Base-by-base conservation (phyloP, 2,329 filamentous ascomycete genomes). In the Arthrobotrys megalospora region DNA sequence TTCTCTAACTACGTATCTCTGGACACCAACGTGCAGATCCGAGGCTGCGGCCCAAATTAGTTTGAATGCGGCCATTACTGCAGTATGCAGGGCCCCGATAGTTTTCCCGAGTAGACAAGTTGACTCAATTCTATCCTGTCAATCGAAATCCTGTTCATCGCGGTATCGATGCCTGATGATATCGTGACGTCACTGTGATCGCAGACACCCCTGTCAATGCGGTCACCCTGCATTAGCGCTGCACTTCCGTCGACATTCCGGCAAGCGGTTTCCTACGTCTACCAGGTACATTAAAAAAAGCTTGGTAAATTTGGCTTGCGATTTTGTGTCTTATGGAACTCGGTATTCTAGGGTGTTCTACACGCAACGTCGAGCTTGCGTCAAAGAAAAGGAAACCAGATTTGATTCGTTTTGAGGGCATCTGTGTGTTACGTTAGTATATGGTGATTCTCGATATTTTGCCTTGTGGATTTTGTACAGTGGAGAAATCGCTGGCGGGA, bases 171-270 rank as follows among this genome's bases (percentile, higher is more conserved):
- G 24, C n/a, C 47, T 78, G 67, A 72, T 62, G 75, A 64, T 72
- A 78, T 36, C 36, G 53, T 78, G 75, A 78, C 75, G 67, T 78
- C 67, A 78, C 60, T 34, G 75, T 72, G 67, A 78, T 68, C 2
- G 7, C 38, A 32, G 21, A 55, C 16, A 71, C 32, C 75, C 75
- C 12, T 50, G 67, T 64, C 67, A 10, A 78, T 78, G 67, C 53
- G 43, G 62, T 78, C 75, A 78, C 55, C 16, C 16, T 78, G 67
- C 75, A 78, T 78, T 78, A 78, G 75, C 67, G 75, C 24, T 14
- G 28, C 6, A 45, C 21, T 41, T 65, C 48, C 21, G 41, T 45
- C 24, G 14, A 19, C 5, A 36, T 19, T 55, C 28, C 52, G 14
- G 19, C 36, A 63, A 64, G 34, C 47, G 21, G 36, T 64, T 36